Base-by-base conservation (phyloP, 768 basidiomycete species). In the Lepiota subincarnata region DNA sequence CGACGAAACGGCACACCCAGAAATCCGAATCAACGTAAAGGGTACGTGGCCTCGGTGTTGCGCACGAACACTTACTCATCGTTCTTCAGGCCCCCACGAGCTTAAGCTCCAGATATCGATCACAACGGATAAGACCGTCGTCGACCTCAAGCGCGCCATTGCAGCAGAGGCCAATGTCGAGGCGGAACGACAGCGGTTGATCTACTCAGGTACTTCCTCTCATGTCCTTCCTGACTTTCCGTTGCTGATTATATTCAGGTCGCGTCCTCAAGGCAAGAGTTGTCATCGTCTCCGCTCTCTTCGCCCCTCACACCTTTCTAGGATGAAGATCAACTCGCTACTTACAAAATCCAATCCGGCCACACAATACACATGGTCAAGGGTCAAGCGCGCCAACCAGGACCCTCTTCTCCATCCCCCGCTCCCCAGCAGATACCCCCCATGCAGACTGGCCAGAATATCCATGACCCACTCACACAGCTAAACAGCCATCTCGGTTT, bases 291-390 rank as follows among this genome's bases (percentile, higher is more conserved):
- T 22, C 39, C 20, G 28, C 38, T 38, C 39, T 41, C 26, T 50
- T 10, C 49, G 16, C 38, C 47, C 12, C 42, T 38, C 2, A 35
- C 28, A 37, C 20, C 19, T 18, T 16, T 22, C 12, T 62, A 92
- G 86, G 91, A 92, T 60, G 92, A 96, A 46, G 93, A 98, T 62
- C 63, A 67, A 11, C 74, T 97, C 8, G 83, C 87, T 1, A 75
- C 77, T 6, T 97, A 97, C 80, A 96, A 97, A 77, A 93, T 97
- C 55, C 89, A 91, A 63, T 81, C 87, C 0, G 77, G 81, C 2
- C 90, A 97, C 66, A 94, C 92, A 0, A 83, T 95, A 38, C 93
- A 93, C 67, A 92, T 93, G 89, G 94, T 94, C 62, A 96, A 95
- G 66, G 89, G 91, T 19, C 84, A 81, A 8, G 77, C 85, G 1